Evolutionary conservation across 768 basidiomycete species (phyloP), one percentile per base, ranked within the genome.

Genomic region (Auricularia sp.): DNA sequence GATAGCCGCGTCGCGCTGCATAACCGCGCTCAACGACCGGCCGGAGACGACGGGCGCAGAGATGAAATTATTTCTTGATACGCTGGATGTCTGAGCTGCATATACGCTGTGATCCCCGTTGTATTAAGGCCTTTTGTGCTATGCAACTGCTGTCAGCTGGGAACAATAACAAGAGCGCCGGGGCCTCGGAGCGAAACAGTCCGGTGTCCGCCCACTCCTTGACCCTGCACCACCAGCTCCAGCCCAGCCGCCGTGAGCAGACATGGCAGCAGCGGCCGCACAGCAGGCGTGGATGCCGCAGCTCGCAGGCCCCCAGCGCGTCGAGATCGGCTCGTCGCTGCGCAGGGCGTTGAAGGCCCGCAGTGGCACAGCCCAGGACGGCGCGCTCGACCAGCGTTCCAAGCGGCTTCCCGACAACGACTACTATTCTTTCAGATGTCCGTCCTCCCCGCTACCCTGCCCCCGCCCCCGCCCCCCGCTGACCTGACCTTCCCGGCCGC

Each of bases 351-450:
- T 91, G 71, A 89, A 85, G 71, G 84, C 86, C 10, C 84, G 88
- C 69, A 85, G 84, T 69, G 83, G 83, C 33, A 71, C 64, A 34
- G 76, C 77, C 1, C 74, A 80, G 5, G 77, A 68, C 58, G 39
- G 39, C 39, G 39, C 39, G 39, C 39, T 42, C 75, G 66, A 75
- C 56, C 78, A 69, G 74, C 80, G 72, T 73, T 78, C 72, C 21
- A 72, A 68, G 43, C 78, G 78, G 64, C 75, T 84, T 63, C 84
- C 86, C 34, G 84, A 85, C 70, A 79, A 82, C 62, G 86, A 89
- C 68, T 88, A 89, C 73, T 88, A 87, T 71, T 84, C 87, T n/a
- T 83, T 91, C 69, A 80, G 87, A 68, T 91, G 90, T 90, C 67
- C 67, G 86, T 80, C 33, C 64, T 14, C 47, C 53, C 62, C 43